Evolutionary conservation across 768 basidiomycete genomes (phyloP).

Genomic region (Macrolepiota albuminosa): DNA sequence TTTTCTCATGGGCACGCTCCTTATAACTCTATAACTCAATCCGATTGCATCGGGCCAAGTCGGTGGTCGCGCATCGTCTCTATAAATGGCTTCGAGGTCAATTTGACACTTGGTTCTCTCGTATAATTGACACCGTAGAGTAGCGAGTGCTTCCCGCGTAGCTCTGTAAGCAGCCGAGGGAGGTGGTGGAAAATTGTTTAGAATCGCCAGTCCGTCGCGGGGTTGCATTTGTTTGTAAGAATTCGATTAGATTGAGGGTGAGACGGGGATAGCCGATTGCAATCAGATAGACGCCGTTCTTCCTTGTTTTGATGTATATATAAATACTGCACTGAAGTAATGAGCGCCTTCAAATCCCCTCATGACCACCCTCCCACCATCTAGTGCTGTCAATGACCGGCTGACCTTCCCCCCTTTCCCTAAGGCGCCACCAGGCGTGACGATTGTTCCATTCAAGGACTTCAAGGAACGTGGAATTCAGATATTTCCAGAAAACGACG

Average conservation of each 20-base stretch:
- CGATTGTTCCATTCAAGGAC: conserved; percentile 37
- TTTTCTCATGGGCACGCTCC: not conserved
- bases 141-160: too few species aligned
- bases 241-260: not conserved
- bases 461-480: conserved; percentile 39
- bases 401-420: conserved; percentile 50
- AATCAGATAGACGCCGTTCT: conserved; percentile 8
- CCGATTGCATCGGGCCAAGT: too few species aligned
- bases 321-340: conserved; percentile 2
- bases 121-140: too few species aligned
- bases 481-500: conserved; percentile 38
- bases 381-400: conserved; percentile 9
- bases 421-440: conserved; percentile 29
- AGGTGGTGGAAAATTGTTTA: too few species aligned
- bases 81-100: not conserved
- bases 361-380: not conserved
- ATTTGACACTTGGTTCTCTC: too few species aligned
- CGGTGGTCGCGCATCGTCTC: too few species aligned
- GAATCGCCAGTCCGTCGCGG: too few species aligned
- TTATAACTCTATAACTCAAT: not conserved
- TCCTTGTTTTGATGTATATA: conserved; percentile 1
- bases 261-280: conserved; percentile 16
- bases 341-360: conserved; percentile 1
- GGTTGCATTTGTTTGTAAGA: too few species aligned
- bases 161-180: too few species aligned